These are phyloP conservation scores for Suhomyces chickasaworum DNA, from an alignment of 1,139 yeast species.

Conservation along the genomic window DNA sequence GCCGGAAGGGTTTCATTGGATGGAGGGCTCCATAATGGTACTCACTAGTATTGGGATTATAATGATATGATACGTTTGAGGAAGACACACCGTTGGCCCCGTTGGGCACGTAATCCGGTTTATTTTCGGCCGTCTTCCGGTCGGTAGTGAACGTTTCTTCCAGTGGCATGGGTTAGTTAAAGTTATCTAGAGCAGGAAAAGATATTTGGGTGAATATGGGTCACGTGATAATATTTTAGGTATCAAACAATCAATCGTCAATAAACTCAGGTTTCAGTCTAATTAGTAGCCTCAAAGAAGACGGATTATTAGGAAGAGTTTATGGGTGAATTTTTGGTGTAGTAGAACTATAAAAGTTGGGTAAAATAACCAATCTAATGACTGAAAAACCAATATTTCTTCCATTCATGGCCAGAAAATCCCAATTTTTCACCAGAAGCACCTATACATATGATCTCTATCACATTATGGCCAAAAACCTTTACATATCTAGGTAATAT, in stretches of 20 bases:
- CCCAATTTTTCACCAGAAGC: no score
- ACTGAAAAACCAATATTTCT: no score
- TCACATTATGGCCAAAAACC: no score
- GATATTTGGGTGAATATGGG: background rate
- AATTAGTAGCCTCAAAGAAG: no score
- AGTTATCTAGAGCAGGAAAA: background rate
- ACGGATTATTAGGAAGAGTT: no score
- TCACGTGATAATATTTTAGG: background rate
- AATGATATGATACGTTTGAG: slow-evolving; percentile 81
- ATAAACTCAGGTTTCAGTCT: no score
- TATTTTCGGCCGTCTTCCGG: slow-evolving; percentile 53
- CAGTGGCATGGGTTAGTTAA: slow-evolving; percentile 6
- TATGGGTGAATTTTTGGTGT: no score
- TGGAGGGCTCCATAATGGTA: slow-evolving; percentile 91
- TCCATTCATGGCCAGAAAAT: no score
- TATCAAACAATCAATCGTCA: background rate
- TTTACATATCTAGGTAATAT: no score
- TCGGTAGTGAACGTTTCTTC: slow-evolving; percentile 50
- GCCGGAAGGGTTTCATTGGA: slow-evolving; percentile 97
- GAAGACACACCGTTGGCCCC: slow-evolving; percentile 30
- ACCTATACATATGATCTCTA: no score
- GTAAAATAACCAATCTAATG: no score
- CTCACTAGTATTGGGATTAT: slow-evolving; percentile 76
- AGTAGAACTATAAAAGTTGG: no score
- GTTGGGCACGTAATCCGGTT: slow-evolving; percentile 60